Evolutionary conservation across 2,329 filamentous ascomycete genomes (phyloP), one percentile per base, ranked within the genome.

Genomic region (Grosmannia serpens): DNA sequence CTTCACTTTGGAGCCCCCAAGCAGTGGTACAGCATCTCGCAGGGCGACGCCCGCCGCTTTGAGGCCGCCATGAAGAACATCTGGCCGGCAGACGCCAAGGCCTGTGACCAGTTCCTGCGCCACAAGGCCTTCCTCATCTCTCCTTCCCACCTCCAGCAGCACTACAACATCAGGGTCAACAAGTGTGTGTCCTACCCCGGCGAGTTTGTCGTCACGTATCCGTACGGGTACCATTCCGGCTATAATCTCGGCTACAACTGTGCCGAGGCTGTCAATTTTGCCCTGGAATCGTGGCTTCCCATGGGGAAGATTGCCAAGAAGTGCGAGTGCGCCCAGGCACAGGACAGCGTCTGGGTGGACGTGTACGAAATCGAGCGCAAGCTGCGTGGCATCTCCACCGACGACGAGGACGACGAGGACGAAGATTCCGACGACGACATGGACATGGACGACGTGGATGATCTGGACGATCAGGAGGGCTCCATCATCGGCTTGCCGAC

Each of bases 21-120:
- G 73, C 94, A 99, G 71, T 99, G 94, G 94, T 99, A 99, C 74
- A 96, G 91, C 72, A 97, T 99, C 64, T 96, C 92, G 0, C 95
- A 97, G 70, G 88, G 89, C 64, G 94, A 99, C 70, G 91, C 92
- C 17, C 84, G 91, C 55, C 86, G 88, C 20, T 99, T 99, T 66
- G 94, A 99, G 72, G 84, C 85, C 44, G 92, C 90, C 49, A 99
- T 99, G 94, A 92, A 88, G 73, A 91, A 80, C 68, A 89, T 96
- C 59, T 99, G 92, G 91, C 90, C 91, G 0, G 87, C 86, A 7
- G 94, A 99, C 67, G 90, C 91, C 24, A 99, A 99, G 73, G 89
- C 90, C 47, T 99, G 94, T 69, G 87, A 90, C 64, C 94, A 99
- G 66, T 99, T 99, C 69, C 80, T 99, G 31, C 88, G 94, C 27